A percentile compares a stretch with the other conserved stretches of the same genome.
phyloP scores from a whole-genome alignment of 148 eudicot species.

The Rhododendron ferrugineum region DNA sequence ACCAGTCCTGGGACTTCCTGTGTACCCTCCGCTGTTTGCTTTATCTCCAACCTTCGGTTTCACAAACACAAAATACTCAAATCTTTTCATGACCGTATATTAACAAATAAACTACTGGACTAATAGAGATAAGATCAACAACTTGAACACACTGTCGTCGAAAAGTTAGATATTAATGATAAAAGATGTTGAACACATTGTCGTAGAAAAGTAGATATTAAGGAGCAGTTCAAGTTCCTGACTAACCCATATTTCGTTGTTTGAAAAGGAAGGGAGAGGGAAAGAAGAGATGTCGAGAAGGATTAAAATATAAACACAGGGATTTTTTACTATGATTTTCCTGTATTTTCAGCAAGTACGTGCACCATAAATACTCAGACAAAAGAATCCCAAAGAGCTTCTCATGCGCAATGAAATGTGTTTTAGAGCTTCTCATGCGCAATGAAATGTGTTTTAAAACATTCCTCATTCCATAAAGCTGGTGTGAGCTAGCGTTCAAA shows the following conservation, averaged over 20 bases:
- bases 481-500: not conserved
- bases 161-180: not conserved
- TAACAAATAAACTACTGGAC: not conserved
- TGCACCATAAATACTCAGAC: not conserved
- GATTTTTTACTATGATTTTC: not conserved
- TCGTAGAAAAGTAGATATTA: not conserved
- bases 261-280: not conserved
- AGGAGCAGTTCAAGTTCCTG: not conserved
- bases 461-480: not conserved
- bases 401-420: not conserved
- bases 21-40: constrained; percentile 84
- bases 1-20: constrained; percentile 95
- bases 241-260: not conserved
- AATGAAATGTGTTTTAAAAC: not conserved
- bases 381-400: not conserved
- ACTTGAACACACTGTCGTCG: not conserved
- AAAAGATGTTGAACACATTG: not conserved
- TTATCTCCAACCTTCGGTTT: constrained; percentile 69
- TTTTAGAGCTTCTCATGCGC: not conserved
- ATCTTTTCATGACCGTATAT: not conserved
- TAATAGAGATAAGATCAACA: not conserved
- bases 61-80: not conserved
- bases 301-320: not conserved
- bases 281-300: not conserved
- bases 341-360: not conserved